Percentiles rank a stretch among this genome's conserved stretches.
Evolutionary conservation across 306 rosid species (phyloP).

Genomic region (Rosa multiflora): DNA sequence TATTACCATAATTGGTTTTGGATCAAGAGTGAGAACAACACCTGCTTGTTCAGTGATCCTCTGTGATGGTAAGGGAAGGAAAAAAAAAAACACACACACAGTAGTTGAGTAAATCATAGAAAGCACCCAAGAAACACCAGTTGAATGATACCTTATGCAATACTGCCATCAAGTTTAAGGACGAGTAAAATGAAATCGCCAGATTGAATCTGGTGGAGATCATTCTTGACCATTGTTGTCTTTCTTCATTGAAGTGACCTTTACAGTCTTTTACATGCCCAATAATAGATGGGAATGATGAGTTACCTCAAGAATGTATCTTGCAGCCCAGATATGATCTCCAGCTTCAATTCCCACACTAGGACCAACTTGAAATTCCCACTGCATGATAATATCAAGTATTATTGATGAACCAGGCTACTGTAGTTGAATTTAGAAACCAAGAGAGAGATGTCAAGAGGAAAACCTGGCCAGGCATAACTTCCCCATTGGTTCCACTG

Average conservation of each 20-base stretch:
- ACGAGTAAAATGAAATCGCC: not conserved
- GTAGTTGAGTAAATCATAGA: conserved; percentile 6
- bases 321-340: conserved; percentile 87
- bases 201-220: not conserved
- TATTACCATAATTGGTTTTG: conserved; percentile 92
- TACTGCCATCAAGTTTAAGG: not conserved
- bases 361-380: conserved; percentile 99
- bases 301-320: conserved; percentile 96
- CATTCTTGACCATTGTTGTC: not conserved
- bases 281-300: conserved; percentile 30
- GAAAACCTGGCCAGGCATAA: conserved; percentile 99
- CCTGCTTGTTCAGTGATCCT: conserved; percentile 99
- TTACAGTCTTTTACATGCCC: not conserved
- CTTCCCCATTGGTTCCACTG: conserved; percentile 98
- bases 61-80: conserved; percentile 41
- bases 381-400: conserved; percentile 45
- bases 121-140: not conserved
- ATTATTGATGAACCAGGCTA: conserved; percentile 15
- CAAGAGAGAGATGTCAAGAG: conserved; percentile 23
- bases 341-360: conserved; percentile 97
- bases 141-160: conserved; percentile 1
- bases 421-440: conserved; percentile 18
- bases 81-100: not conserved
- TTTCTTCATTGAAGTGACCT: not conserved
- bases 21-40: conserved; percentile 91